Evolutionary conservation across 495 filamentous ascomycete species (phyloP), one percentile per base, ranked within the genome.

Genomic region (Podospora conica): DNA sequence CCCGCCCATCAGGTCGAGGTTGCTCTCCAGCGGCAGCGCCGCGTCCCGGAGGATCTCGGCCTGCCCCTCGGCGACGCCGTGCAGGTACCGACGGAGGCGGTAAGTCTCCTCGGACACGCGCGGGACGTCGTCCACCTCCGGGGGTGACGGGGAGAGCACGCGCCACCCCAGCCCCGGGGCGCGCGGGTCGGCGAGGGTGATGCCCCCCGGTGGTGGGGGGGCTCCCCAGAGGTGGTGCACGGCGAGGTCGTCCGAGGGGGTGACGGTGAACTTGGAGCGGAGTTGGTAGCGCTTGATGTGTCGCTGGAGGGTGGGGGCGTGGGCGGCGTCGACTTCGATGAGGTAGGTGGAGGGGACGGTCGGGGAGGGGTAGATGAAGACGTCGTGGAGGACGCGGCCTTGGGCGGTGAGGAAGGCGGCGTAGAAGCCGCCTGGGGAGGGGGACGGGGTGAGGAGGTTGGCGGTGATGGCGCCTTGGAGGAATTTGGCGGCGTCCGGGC

Each of bases 381-480:
- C 90, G 75, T 98, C 95, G 76, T 93, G 85, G 25, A 97, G 80
- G 10, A 97, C 81, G 53, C 91, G 84, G 55, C 95, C 93, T 68
- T 88, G 85, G 21, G 92, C 91, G 69, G 88, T 96, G 12, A 98
- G 84, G 72, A 98, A 97, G 2, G 87, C 90, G 23, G 85, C 80
- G 78, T 96, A 97, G 74, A 86, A 86, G 18, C 86, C 86, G 65
- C 76, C 10, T 59, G 77, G 58, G 73, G 25, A 6, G 66, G 61
- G 40, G 53, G 53, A 48, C 29, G 68, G 22, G 27, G 64, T 58
- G 28, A 71, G 61, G 70, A 97, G 84, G 69, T 93, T 90, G 65
- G 86, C 84, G 0, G 93, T 96, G 56, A 91, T 87, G 58, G 95
- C 81, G 63, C 93, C 93, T 77, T 97, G 94, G 12, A 98, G 86